These are phyloP conservation scores for Exophiala spinifera DNA, from an alignment of 2,329 filamentous ascomycete species.

Conservation along the genomic window DNA sequence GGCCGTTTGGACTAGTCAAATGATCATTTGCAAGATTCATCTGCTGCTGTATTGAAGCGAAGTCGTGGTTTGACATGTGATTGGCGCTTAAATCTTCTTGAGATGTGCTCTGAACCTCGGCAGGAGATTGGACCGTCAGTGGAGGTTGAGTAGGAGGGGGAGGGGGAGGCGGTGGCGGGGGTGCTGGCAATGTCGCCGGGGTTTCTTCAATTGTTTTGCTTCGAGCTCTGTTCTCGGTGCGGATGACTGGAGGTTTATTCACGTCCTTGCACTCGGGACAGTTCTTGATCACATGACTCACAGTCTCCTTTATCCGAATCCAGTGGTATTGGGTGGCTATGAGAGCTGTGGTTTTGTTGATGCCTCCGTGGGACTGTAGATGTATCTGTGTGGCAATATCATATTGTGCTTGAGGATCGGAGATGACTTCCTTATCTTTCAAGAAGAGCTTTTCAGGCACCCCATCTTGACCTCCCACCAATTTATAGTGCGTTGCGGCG, in stretches of 20 bases:
- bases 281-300: conserved; percentile 88
- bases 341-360: conserved; percentile 95
- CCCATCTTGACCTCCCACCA: conserved; percentile 53
- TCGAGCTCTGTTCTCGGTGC: conserved; percentile 30
- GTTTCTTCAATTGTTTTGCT: conserved; percentile 27
- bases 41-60: conserved; percentile 24
- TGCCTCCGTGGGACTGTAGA: conserved; percentile 75
- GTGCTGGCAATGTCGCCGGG: conserved; percentile 8
- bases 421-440: conserved; percentile 95
- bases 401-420: conserved; percentile 84
- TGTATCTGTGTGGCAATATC: conserved; percentile 81
- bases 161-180: conserved; percentile 5
- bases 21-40: conserved; percentile 32
- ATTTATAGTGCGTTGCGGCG: conserved; percentile 92
- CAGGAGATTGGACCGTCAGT: background rate
- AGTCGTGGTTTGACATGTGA: conserved; percentile 21
- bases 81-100: conserved; percentile 15
- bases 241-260: conserved; percentile 53
- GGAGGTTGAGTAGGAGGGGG: background rate
- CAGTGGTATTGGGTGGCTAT: conserved; percentile 96
- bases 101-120: conserved; percentile 11
- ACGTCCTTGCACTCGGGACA: conserved; percentile 85
- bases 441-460: conserved; percentile 78
- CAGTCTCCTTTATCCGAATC: conserved; percentile 97
- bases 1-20: conserved; percentile 32